phyloP scores from a whole-genome alignment of 306 rosid genomes.

The Luffa acutangula region DNA sequence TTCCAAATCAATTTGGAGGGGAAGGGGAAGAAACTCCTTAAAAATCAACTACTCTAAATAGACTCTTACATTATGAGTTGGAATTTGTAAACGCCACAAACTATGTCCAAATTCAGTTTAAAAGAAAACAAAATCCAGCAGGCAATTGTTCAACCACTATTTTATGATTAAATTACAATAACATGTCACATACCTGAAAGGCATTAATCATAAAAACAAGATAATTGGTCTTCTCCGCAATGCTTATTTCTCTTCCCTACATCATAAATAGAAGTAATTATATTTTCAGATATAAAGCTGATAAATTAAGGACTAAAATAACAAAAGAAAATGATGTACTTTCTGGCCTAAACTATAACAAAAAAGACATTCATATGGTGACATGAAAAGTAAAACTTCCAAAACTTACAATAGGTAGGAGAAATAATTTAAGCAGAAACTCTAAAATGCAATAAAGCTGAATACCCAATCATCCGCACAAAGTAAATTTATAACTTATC shows the following conservation, averaged over 20 bases:
- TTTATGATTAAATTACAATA: not conserved
- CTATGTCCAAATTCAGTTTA: not conserved
- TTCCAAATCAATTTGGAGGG: not conserved
- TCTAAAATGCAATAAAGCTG: not conserved
- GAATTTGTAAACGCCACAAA: not conserved
- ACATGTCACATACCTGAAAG: constrained; percentile 57
- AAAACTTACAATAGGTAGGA: not conserved
- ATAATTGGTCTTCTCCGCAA: constrained; percentile 91
- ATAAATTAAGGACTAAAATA: not conserved
- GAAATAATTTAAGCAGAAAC: not conserved
- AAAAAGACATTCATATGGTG: not conserved
- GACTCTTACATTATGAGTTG: not conserved
- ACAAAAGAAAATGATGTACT: not conserved
- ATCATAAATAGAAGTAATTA: constrained; percentile 19
- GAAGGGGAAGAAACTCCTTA: not conserved
- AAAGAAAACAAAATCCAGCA: not conserved
- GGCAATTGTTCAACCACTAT: not conserved
- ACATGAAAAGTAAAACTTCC: not conserved
- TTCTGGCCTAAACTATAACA: not conserved
- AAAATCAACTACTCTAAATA: not conserved
- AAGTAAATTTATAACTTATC: not conserved
- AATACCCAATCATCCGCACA: not conserved
- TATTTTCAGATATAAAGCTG: constrained; percentile 1
- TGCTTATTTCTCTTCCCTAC: constrained; percentile 79
- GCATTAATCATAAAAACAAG: constrained; percentile 92